Evolutionary conservation across 352 stramenopile genomes (phyloP).

Genomic region (Lagenidium sp.): DNA sequence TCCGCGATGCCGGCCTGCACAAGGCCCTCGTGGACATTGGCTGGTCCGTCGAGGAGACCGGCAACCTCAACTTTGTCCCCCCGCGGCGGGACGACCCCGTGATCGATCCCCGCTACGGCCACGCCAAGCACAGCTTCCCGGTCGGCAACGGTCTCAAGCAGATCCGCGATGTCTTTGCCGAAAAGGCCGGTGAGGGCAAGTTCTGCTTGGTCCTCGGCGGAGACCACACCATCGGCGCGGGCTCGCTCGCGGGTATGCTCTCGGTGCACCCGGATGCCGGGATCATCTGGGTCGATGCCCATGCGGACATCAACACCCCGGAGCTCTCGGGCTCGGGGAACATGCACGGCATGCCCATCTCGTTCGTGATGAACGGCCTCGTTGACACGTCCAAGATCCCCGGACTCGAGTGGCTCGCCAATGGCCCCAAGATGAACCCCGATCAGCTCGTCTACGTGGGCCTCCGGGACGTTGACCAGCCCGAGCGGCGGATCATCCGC

Average conservation of each 20-base stretch:
- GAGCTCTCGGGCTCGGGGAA: slow-evolving; percentile 88
- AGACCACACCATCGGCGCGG: slow-evolving; percentile 94
- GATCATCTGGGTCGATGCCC: slow-evolving; percentile 97
- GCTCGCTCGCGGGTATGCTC: slow-evolving; percentile 90
- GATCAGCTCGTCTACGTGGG: slow-evolving; percentile 95
- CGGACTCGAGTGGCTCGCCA: slow-evolving; percentile 92
- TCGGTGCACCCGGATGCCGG: slow-evolving; percentile 87
- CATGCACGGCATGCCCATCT: slow-evolving; percentile 98
- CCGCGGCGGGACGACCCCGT: slow-evolving; percentile 41
- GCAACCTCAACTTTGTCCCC: slow-evolving; percentile 61
- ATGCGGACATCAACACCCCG: slow-evolving; percentile 98
- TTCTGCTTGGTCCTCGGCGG: slow-evolving; percentile 95
- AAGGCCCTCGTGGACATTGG: slow-evolving; percentile 69
- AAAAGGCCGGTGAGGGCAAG: slow-evolving; percentile 84
- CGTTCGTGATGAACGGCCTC: slow-evolving; percentile 90
- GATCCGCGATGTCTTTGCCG: slow-evolving; percentile 71
- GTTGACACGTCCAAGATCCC: slow-evolving; percentile 84
- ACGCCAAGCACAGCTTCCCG: slow-evolving; percentile 70
- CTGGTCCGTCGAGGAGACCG: slow-evolving; percentile 82
- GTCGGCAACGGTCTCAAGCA: slow-evolving; percentile 86
- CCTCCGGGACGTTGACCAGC: slow-evolving; percentile 90
- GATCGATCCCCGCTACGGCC: slow-evolving; percentile 58
- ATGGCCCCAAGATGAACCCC: slow-evolving; percentile 63
- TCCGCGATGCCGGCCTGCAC: slow-evolving; percentile 70
- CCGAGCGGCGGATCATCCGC: slow-evolving; percentile 87